These are phyloP conservation scores for Lasiodiplodia sp. DNA, from an alignment of 2,329 filamentous ascomycete genomes.

Conservation along the genomic window DNA sequence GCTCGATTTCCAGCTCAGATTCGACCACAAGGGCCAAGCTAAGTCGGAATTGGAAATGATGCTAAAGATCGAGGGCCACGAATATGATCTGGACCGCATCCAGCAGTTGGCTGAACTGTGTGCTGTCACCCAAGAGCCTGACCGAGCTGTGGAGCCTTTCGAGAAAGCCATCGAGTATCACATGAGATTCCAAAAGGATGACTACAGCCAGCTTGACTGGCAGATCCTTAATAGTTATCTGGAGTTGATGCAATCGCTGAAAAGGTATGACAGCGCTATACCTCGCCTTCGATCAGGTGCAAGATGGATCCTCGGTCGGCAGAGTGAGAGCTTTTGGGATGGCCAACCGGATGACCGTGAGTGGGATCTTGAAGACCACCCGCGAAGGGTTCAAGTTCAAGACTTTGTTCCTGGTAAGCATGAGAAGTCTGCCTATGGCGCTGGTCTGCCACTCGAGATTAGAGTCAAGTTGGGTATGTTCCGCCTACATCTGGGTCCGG, in stretches of 20 bases:
- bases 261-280: conserved; percentile 72
- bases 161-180: conserved; percentile 61
- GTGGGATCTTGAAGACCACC: conserved; percentile 78
- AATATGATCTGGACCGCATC: conserved; percentile 58
- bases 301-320: conserved; percentile 82
- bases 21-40: conserved; percentile 46
- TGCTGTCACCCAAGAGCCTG: conserved; percentile 58
- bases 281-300: conserved; percentile 73
- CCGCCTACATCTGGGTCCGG: conserved; percentile 73
- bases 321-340: conserved; percentile 80
- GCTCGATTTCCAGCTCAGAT: conserved; percentile 62
- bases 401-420: conserved; percentile 66
- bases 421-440: conserved; percentile 69
- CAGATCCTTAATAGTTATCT: conserved; percentile 85
- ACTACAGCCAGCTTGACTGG: conserved; percentile 68
- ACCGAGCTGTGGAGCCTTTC: conserved; percentile 59
- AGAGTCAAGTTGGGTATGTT: conserved; percentile 84
- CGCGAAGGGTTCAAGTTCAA: conserved; percentile 67
- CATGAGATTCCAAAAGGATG: conserved; percentile 49
- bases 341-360: conserved; percentile 79
- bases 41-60: conserved; percentile 62
- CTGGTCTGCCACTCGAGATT: conserved; percentile 79
- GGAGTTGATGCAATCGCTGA: conserved; percentile 68
- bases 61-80: conserved; percentile 59
- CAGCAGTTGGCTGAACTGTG: conserved; percentile 65